These are phyloP conservation scores for Aureobasidium pullulans DNA, from an alignment of 2,329 filamentous ascomycete species.

Conservation along the genomic window DNA sequence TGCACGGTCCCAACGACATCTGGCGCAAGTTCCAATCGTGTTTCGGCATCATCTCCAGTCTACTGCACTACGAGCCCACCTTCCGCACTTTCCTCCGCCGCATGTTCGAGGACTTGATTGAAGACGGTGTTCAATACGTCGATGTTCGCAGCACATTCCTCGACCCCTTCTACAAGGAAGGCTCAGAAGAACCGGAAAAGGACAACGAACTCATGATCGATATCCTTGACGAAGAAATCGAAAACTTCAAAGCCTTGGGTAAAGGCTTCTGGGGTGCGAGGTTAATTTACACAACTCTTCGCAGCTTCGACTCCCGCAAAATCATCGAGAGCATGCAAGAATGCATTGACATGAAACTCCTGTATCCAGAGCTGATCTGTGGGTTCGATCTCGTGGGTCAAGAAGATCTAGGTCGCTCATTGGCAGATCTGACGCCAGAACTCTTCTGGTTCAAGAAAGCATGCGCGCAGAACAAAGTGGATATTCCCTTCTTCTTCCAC, in stretches of 20 bases:
- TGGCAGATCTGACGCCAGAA: conserved; percentile 71
- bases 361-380: conserved; percentile 70
- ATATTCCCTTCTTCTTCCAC: conserved; percentile 93
- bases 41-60: conserved; percentile 64
- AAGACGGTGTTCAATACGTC: conserved; percentile 77
- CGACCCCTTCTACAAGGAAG: conserved; percentile 60
- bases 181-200: conserved; percentile 56
- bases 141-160: conserved; percentile 74
- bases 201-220: conserved; percentile 64
- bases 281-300: conserved; percentile 76
- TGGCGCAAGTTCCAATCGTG: conserved; percentile 79
- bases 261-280: conserved; percentile 75
- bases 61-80: conserved; percentile 87
- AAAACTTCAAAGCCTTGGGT: conserved; percentile 61
- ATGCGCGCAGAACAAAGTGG: conserved; percentile 67
- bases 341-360: conserved; percentile 74
- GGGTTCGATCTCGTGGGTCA: conserved; percentile 88
- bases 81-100: conserved; percentile 67
- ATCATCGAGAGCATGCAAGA: conserved; percentile 79
- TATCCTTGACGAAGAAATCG: conserved; percentile 69
- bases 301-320: conserved; percentile 54
- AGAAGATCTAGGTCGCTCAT: conserved; percentile 70
- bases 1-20: conserved; percentile 74
- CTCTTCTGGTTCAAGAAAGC: conserved; percentile 91
- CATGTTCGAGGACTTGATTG: conserved; percentile 63